Percentiles rank a stretch among this genome's conserved stretches.
These are phyloP conservation scores for Mycena rosella DNA, from an alignment of 768 basidiomycete species.

Conservation along the genomic window DNA sequence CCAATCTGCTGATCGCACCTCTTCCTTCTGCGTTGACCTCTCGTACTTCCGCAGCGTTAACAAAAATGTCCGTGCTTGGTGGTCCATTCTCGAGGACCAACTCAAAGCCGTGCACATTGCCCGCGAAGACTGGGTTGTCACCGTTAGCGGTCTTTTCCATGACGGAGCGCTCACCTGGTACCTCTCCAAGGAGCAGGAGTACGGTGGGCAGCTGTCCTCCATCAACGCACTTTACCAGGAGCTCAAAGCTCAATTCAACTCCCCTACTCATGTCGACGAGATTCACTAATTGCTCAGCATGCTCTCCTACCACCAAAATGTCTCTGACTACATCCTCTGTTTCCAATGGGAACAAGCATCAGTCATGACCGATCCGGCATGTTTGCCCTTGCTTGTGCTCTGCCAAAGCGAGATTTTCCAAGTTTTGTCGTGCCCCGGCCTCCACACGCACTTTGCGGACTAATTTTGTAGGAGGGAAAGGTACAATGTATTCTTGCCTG, in stretches of 20 bases:
- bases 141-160: conserved; percentile 15
- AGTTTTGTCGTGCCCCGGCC: too few relatives aligned
- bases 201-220: conserved; percentile 2
- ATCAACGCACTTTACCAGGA: conserved; percentile 5
- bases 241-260: conserved; percentile 22
- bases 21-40: conserved; percentile 19
- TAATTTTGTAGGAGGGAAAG: too few relatives aligned
- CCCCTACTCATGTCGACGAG: conserved; percentile 15
- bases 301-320: background rate
- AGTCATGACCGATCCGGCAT: too few relatives aligned
- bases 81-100: conserved; percentile 25
- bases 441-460: too few relatives aligned
- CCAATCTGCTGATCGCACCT: background rate
- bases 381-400: too few relatives aligned
- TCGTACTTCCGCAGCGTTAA: conserved; percentile 11
- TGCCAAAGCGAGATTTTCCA: too few relatives aligned
- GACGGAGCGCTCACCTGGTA: conserved; percentile 26
- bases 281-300: conserved; percentile 4
- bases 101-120: conserved; percentile 13
- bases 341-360: too few relatives aligned
- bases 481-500: too few relatives aligned
- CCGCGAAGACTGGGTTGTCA: conserved; percentile 10
- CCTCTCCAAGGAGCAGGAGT: conserved; percentile 8
- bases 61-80: conserved; percentile 14
- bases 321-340: conserved; percentile 13